Conservation (phyloP, 2,329 filamentous ascomycete species). For the Pleoardoris graminearum region DNA sequence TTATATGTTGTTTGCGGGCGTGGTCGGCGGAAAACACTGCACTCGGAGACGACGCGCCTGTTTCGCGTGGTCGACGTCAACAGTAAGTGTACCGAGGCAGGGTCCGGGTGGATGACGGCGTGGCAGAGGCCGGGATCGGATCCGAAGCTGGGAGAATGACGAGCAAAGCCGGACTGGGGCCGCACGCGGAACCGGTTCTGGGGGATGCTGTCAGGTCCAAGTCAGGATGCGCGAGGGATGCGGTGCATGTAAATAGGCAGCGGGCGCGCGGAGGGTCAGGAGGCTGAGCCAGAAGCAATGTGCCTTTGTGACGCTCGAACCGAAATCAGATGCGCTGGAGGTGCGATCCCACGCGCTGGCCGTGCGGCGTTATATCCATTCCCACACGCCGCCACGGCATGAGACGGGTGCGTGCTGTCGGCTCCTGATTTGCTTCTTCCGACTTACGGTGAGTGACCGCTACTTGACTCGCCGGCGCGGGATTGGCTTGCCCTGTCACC, state of each 20-base stretch:
- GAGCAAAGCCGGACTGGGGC: slow-evolving; percentile 22
- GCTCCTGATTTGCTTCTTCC: slow-evolving; percentile 36
- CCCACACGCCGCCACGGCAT: slow-evolving; percentile 29
- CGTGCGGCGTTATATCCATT: slow-evolving; percentile 39
- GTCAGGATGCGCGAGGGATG: slow-evolving; percentile 15
- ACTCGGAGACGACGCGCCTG: slow-evolving; percentile 3
- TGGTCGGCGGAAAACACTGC: slow-evolving; percentile 12
- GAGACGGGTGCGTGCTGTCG: slow-evolving; percentile 28
- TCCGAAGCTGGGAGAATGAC: slow-evolving; percentile 21
- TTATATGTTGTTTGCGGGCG: slow-evolving; percentile 33
- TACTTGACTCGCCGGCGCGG: slow-evolving; percentile 22
- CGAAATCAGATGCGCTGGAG: slow-evolving; percentile 34
- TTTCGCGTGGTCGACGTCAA: slow-evolving; percentile 17
- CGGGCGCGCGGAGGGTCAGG: slow-evolving; percentile 26
- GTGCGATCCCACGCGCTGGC: slow-evolving; percentile 30
- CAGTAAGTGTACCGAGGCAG: slow-evolving; percentile 36
- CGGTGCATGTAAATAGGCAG: slow-evolving; percentile 6
- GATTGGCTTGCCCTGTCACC: slow-evolving; percentile 33
- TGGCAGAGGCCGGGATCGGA: slow-evolving; percentile 11
- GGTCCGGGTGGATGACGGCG: slow-evolving; percentile 33
- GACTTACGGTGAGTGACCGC: slow-evolving; percentile 38
- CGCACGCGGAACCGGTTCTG: slow-evolving; percentile 17
- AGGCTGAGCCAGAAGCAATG: slow-evolving; percentile 42
- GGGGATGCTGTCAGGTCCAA: slow-evolving; percentile 9
- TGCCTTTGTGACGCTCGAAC: slow-evolving; percentile 29